phyloP scores from a whole-genome alignment of 2,329 filamentous ascomycete species.

The Colletotrichum higginsianum region DNA sequence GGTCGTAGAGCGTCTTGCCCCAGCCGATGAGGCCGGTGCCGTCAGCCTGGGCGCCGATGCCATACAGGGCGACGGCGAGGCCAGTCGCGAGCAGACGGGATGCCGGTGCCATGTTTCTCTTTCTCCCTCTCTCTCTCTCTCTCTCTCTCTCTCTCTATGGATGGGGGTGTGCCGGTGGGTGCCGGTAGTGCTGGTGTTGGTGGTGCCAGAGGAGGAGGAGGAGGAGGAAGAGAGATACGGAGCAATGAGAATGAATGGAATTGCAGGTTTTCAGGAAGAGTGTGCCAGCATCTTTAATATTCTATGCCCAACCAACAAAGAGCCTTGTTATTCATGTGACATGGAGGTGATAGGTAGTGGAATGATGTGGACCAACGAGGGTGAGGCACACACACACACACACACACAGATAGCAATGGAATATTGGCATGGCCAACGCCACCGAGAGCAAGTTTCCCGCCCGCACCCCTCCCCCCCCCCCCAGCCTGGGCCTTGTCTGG shows the following conservation, averaged over 20 bases:
- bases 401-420: neutral
- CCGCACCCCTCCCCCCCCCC: neutral
- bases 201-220: neutral
- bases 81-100: neutral
- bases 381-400: neutral
- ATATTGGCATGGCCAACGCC: constrained; percentile 30
- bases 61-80: neutral
- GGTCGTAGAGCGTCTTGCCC: constrained; percentile 41
- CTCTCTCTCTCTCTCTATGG: neutral
- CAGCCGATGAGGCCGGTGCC: constrained; percentile 39
- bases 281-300: neutral
- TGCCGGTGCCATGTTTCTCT: neutral
- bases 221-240: too few relatives aligned
- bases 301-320: neutral
- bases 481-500: neutral
- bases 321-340: neutral
- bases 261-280: neutral
- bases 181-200: neutral
- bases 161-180: too few relatives aligned
- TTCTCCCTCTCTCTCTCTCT: too few relatives aligned
- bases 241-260: too few relatives aligned
- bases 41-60: neutral
- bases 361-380: constrained; percentile 6
- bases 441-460: constrained; percentile 29
- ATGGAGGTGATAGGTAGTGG: neutral